A percentile compares a stretch with the other conserved stretches of the same genome.
phyloP scores from a whole-genome alignment of 768 basidiomycete genomes.

The Termitomyces sp. region DNA sequence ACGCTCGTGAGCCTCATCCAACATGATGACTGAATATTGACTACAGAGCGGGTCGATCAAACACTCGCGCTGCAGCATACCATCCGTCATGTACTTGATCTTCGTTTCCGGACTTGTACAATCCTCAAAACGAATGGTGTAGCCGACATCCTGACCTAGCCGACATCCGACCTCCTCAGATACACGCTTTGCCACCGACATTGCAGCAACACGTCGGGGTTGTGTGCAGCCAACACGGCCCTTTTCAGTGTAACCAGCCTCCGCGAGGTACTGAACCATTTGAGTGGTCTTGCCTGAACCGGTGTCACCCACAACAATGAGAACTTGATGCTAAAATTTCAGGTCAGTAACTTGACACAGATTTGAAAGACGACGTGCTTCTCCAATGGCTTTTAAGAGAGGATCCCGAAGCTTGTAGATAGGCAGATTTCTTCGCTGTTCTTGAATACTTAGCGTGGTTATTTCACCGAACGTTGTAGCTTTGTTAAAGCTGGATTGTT shows the following conservation, averaged over 20 bases:
- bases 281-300: constrained; percentile 99
- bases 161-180: constrained; percentile 98
- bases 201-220: constrained; percentile 97
- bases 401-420: constrained; percentile 94
- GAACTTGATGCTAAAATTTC: constrained; percentile 75
- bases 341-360: constrained; percentile 12
- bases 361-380: constrained; percentile 46
- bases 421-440: constrained; percentile 86
- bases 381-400: constrained; percentile 81
- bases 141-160: constrained; percentile 95
- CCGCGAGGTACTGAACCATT: constrained; percentile 98
- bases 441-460: constrained; percentile 84
- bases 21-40: constrained; percentile 92
- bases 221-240: constrained; percentile 97
- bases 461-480: constrained; percentile 94
- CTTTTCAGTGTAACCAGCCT: constrained; percentile 85
- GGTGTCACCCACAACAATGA: constrained; percentile 98
- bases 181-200: constrained; percentile 99
- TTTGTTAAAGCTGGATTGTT: constrained; percentile 89
- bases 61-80: constrained; percentile 97
- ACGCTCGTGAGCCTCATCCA: constrained; percentile 98
- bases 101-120: constrained; percentile 97
- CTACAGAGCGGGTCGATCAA: constrained; percentile 93
- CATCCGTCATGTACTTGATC: constrained; percentile 99
- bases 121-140: constrained; percentile 98